Evolutionary conservation across 495 filamentous ascomycete species (phyloP), one percentile per base, ranked within the genome.

Genomic region (Apodospora peruviana): DNA sequence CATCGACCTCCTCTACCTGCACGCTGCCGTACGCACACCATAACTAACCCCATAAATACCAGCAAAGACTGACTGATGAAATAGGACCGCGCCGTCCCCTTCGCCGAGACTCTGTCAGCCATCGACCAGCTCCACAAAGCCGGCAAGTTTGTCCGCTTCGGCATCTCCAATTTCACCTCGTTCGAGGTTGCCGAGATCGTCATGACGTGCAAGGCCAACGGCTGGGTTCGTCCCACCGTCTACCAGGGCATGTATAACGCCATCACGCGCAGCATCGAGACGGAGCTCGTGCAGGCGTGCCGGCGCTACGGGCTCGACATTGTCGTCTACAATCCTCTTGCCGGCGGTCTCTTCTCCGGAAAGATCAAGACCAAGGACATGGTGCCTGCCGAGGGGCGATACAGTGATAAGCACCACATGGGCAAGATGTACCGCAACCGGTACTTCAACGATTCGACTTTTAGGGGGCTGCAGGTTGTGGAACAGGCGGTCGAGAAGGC

Each of bases 101-200:
- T 94, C 58, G 78, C 80, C 3, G 86, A 91, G 55, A 91, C 91
- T 0, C 77, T 95, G 24, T 73, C 81, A 48, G 85, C 80, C 34
- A 78, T 88, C 48, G 80, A 96, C 65, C 75, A 89, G 62, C 67
- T 94, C 43, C 87, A 95, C 70, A 87, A 89, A 66, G 80, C 86
- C 51, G 90, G 91, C 39, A 95, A 91, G 58, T 96, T 96, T 61
- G 81, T 88, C 16, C 74, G 80, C 45, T 71, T 96, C 21, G 90
- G 88, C 18, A 64, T 96, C 54, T 84, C 79, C 46, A 96, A 96
- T 67, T 95, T 81, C 59, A 87, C 90, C 3, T 82, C 90, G 7
- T 95, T 86, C 59, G 90, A 96, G 66, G 88, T 96, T 9, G 91
- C 91, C 3, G 91, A 96, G 74, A 75, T 95, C 18, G 87, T 85